phyloP scores from a whole-genome alignment of 2,329 filamentous ascomycete genomes.

The Curvularia eragrostidis region DNA sequence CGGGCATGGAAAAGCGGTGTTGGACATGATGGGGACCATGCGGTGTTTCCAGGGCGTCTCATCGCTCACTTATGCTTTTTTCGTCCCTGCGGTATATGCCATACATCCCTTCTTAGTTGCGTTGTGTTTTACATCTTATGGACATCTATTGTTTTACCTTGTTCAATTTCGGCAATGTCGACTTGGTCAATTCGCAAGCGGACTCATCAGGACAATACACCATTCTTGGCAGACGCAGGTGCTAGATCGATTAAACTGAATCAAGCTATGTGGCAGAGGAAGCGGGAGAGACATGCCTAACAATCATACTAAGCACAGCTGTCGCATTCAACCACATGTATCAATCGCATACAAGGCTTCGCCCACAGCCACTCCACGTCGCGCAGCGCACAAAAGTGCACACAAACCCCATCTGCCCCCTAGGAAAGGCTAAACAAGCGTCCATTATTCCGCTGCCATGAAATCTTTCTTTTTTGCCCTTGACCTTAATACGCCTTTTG shows the following conservation, averaged over 20 bases:
- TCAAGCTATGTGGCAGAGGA: neutral
- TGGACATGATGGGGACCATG: neutral
- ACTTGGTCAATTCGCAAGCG: no score
- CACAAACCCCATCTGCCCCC: neutral
- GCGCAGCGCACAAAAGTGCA: neutral
- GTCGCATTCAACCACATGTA: neutral
- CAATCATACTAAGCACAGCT: neutral
- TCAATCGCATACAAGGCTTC: neutral
- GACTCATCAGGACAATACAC: no score
- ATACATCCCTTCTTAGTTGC: neutral
- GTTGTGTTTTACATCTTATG: neutral
- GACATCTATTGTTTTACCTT: neutral
- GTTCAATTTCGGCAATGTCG: neutral
- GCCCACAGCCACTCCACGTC: neutral
- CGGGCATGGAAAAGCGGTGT: neutral
- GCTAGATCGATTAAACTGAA: neutral
- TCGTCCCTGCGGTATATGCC: neutral
- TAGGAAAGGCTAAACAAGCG: neutral
- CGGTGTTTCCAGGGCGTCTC: neutral
- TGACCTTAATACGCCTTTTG: neutral
- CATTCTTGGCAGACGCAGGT: neutral
- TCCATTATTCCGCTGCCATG: neutral
- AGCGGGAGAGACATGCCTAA: neutral
- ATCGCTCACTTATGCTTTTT: neutral
- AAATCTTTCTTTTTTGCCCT: neutral